A percentile compares a stretch with the other conserved stretches of the same genome.
phyloP scores from a whole-genome alignment of 768 basidiomycete species.

The Termitomyces eurrhizus region DNA sequence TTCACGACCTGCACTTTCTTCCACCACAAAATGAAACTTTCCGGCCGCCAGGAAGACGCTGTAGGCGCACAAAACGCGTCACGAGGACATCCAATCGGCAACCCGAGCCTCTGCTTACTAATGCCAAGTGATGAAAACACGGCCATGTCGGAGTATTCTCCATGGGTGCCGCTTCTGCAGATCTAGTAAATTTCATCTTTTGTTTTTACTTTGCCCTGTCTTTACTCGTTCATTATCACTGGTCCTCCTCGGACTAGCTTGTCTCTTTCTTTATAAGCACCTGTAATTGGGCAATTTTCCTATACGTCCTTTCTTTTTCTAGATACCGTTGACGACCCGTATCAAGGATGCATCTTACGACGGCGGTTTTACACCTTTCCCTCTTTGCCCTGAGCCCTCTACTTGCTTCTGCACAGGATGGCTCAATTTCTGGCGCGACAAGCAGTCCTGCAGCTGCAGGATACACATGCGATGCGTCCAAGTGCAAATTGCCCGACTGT shows the following conservation, averaged over 20 bases:
- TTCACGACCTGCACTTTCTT: not conserved
- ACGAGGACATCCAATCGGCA: not conserved
- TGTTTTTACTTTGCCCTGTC: not conserved
- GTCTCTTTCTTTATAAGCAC: not conserved
- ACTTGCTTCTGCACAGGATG: constrained; percentile 47
- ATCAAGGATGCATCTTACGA: constrained; percentile 15
- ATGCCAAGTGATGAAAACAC: constrained; percentile 10
- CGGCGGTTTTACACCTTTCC: constrained; percentile 15
- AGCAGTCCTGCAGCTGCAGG: constrained; percentile 51
- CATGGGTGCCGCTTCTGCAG: constrained; percentile 3
- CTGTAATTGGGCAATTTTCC: not conserved
- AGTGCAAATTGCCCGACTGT: constrained; percentile 68
- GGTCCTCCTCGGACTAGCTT: constrained; percentile 2
- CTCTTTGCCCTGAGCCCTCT: constrained; percentile 29
- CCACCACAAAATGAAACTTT: not conserved
- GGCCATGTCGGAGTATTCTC: constrained; percentile 1
- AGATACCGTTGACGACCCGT: constrained; percentile 1
- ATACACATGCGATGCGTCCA: constrained; percentile 63
- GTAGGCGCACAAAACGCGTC: not conserved
- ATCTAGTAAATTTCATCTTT: constrained; percentile 2
- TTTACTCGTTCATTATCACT: not conserved
- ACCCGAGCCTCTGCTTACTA: constrained; percentile 12
- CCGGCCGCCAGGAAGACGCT: not conserved
- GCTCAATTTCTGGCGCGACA: constrained; percentile 49
- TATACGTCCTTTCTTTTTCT: not conserved